Evolutionary conservation across 805 yeast genomes (phyloP).

Genomic region (Candida dendrica): DNA sequence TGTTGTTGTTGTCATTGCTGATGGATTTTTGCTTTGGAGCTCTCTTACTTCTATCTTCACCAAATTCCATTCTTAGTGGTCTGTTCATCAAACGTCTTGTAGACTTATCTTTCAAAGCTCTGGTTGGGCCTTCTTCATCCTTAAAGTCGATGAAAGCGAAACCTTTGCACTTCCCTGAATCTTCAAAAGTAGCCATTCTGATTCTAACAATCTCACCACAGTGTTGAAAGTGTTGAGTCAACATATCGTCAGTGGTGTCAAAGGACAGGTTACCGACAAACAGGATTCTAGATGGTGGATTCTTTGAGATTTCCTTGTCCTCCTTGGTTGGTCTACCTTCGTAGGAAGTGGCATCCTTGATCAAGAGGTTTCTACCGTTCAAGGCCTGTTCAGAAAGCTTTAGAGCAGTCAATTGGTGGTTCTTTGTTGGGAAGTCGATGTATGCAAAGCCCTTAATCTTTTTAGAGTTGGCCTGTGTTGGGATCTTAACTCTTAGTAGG

Average conservation of each 20-base stretch:
- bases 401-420: constrained; percentile 57
- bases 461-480: constrained; percentile 50
- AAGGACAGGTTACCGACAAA: constrained; percentile 92
- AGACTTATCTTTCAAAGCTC: constrained; percentile 67
- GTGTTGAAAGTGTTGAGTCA: constrained; percentile 78
- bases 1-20: neutral
- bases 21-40: constrained; percentile 16
- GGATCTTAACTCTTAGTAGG: constrained; percentile 72
- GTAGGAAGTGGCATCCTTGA: constrained; percentile 72
- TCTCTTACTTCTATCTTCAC: constrained; percentile 88
- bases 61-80: constrained; percentile 79
- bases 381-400: constrained; percentile 62
- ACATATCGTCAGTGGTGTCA: constrained; percentile 76
- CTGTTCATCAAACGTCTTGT: constrained; percentile 65
- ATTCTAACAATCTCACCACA: constrained; percentile 82
- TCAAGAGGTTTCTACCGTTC: constrained; percentile 80
- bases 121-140: constrained; percentile 73
- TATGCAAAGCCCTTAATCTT: constrained; percentile 85
- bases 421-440: constrained; percentile 62
- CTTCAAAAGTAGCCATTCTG: constrained; percentile 98
- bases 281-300: constrained; percentile 82
- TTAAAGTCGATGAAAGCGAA: constrained; percentile 88
- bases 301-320: constrained; percentile 47
- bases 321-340: constrained; percentile 79
- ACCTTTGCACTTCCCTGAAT: constrained; percentile 93